Conservation (phyloP, 164 flowering plant species). For the Chimonanthus salicifolius region DNA sequence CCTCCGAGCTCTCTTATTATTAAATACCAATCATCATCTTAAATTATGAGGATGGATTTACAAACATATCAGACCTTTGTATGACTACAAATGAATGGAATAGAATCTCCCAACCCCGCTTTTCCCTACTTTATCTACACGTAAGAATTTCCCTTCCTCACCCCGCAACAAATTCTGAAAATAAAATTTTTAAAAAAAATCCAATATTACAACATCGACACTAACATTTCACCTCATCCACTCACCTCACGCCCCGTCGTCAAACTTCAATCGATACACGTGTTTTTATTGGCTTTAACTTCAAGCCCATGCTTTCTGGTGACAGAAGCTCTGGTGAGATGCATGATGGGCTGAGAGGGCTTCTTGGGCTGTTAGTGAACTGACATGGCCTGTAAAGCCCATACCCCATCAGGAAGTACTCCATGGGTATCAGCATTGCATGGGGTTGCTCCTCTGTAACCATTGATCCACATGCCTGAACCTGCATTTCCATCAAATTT, state of each 20-base stretch:
- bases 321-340: slow-evolving; percentile 90
- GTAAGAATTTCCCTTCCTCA: not conserved
- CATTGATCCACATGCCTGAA: slow-evolving; percentile 95
- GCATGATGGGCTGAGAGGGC: slow-evolving; percentile 84
- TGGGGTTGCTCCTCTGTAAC: slow-evolving; percentile 98
- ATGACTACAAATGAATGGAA: slow-evolving; percentile 59
- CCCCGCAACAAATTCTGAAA: not conserved
- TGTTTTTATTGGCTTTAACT: slow-evolving; percentile 89
- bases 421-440: slow-evolving; percentile 94
- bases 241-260: not conserved
- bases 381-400: slow-evolving; percentile 65
- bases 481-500: slow-evolving; percentile 34
- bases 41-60: slow-evolving; percentile 28
- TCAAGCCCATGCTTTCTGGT: slow-evolving; percentile 96
- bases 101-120: slow-evolving; percentile 6
- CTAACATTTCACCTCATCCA: not conserved
- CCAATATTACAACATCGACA: not conserved
- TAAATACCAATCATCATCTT: slow-evolving; percentile 12
- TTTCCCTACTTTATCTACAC: slow-evolving; percentile 9
- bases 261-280: slow-evolving; percentile 30
- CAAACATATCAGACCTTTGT: slow-evolving; percentile 12
- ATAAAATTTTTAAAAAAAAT: not conserved
- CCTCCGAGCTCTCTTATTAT: not conserved
- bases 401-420: slow-evolving; percentile 90
- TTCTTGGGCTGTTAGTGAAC: slow-evolving; percentile 70